Conservation (phyloP, 192 early-diverging fungal genomes). For the Dimargaris xerosporica region DNA sequence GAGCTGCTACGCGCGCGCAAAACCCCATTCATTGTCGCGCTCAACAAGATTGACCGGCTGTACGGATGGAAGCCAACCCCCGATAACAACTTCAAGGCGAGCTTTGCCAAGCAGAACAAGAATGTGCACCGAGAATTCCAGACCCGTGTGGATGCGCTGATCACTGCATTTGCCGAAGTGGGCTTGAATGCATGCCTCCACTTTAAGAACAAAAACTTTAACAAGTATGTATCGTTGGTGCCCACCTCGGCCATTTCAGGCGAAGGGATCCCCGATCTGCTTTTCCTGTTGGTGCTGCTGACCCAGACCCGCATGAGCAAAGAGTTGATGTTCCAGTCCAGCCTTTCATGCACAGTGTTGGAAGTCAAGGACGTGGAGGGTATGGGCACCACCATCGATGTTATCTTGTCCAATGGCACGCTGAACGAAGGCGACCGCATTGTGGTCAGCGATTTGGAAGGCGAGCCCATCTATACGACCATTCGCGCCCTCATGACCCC, state of each 20-base stretch:
- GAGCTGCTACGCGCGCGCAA: conserved; percentile 79
- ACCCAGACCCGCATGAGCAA: conserved; percentile 93
- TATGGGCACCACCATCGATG: conserved; percentile 94
- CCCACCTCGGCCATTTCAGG: conserved; percentile 97
- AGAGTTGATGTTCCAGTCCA: conserved; percentile 88
- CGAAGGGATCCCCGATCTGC: conserved; percentile 96
- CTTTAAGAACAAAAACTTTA: conserved; percentile 92
- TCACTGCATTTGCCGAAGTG: conserved; percentile 87
- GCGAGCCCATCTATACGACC: conserved; percentile 75
- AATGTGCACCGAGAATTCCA: conserved; percentile 74
- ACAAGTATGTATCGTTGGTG: conserved; percentile 87
- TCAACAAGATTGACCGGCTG: conserved; percentile 98
- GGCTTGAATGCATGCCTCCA: conserved; percentile 85
- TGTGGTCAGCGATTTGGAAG: conserved; percentile 85
- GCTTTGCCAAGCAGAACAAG: conserved; percentile 55
- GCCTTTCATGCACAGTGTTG: conserved; percentile 92
- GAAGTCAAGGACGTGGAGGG: conserved; percentile 99
- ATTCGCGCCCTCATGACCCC: conserved; percentile 93
- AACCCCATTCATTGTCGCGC: conserved; percentile 94
- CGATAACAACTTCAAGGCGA: conserved; percentile 64
- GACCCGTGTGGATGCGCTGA: conserved; percentile 56
- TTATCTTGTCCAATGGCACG: conserved; percentile 87
- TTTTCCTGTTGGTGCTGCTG: conserved; percentile 76
- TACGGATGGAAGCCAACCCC: conserved; percentile 81
- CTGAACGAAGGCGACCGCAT: conserved; percentile 93